These are phyloP conservation scores for Alternaria brassicae DNA, from an alignment of 2,329 filamentous ascomycete genomes.

Conservation along the genomic window DNA sequence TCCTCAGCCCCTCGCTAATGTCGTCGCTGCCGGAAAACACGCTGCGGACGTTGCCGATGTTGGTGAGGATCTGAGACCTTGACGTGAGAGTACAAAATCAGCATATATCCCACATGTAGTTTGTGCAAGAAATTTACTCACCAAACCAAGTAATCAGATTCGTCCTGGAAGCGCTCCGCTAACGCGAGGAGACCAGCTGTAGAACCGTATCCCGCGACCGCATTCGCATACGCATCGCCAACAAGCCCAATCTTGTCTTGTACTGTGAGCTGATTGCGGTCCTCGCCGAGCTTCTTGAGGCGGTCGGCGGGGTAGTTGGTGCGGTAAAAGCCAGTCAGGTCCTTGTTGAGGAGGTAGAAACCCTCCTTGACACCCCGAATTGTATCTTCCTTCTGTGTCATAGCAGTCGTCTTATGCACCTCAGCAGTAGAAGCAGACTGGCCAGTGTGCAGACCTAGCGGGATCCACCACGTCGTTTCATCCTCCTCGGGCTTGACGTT, in stretches of 20 bases:
- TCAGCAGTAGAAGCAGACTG: constrained; percentile 60
- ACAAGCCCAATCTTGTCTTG: constrained; percentile 94
- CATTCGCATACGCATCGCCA: constrained; percentile 87
- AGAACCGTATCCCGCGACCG: constrained; percentile 82
- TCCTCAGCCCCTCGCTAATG: constrained; percentile 75
- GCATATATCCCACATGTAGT: background rate
- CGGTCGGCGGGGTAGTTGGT: constrained; percentile 91
- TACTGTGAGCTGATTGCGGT: constrained; percentile 76
- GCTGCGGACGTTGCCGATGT: constrained; percentile 78
- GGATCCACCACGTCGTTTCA: constrained; percentile 93
- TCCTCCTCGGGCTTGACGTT: constrained; percentile 93
- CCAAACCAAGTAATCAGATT: constrained; percentile 89
- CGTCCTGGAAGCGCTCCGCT: constrained; percentile 80
- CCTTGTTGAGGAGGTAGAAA: constrained; percentile 94
- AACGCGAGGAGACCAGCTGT: constrained; percentile 84
- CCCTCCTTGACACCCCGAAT: constrained; percentile 75
- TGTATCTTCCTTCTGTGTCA: constrained; percentile 78
- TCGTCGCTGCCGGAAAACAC: constrained; percentile 80
- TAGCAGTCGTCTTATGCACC: constrained; percentile 68
- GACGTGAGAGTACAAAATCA: background rate
- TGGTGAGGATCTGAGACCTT: constrained; percentile 76
- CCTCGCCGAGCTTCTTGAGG: constrained; percentile 78
- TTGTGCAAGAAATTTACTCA: background rate
- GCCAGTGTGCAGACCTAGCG: constrained; percentile 83
- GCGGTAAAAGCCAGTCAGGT: constrained; percentile 88